Evolutionary conservation across 768 basidiomycete species (phyloP), one percentile per base, ranked within the genome.

Genomic region (Rhodotorula diobovata): DNA sequence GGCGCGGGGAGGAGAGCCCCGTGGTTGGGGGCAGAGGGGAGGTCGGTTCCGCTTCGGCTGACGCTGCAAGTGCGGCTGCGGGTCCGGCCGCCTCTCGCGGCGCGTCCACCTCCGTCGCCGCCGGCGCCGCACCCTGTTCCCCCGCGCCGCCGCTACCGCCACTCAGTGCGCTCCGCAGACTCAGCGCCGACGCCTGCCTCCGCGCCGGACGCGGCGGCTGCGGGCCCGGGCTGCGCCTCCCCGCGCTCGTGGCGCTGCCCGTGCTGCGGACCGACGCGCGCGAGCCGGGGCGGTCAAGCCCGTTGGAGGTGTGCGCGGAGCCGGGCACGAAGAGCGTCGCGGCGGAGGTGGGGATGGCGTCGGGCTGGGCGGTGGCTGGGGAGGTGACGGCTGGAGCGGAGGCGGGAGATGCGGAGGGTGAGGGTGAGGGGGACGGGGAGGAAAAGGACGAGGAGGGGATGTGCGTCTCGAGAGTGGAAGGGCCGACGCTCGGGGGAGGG

Each of bases 121-220:
- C 41, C 41, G 11, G 8, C 6, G 41, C 6, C 41, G 2, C 41
- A 12, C 41, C 11, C 41, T 43, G 41, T 18, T 43, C 41, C 3
- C 14, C 11, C 41, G 11, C 41, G 39, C 9, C 39, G 41, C 41
- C 41, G 41, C 41, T 15, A 12, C 3, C 45, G 34, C 20, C 34
- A n/a, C 39, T 15, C 12, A 41, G 10, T 0, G 1, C 6, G 43
- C 54, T 46, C 11, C 18, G n/a, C 43, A 70, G 35, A 37, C 54
- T 70, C 0, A 70, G 18, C 32, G 45, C 56, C 8, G 53, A 56
- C 30, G 63, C 16, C 34, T 32, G 28, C 11, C 69, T 15, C 2
- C 69, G 25, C n/a, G 69, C 64, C 21, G 69, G 69, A 0, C 69
- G 41, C 0, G 55, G 50, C 35, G 69, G 69, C 55, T 56, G 9